A percentile compares a stretch with the other conserved stretches of the same genome.
phyloP scores from a whole-genome alignment of 176 grass and related monocot genomes.

The Hordeum vulgare region DNA sequence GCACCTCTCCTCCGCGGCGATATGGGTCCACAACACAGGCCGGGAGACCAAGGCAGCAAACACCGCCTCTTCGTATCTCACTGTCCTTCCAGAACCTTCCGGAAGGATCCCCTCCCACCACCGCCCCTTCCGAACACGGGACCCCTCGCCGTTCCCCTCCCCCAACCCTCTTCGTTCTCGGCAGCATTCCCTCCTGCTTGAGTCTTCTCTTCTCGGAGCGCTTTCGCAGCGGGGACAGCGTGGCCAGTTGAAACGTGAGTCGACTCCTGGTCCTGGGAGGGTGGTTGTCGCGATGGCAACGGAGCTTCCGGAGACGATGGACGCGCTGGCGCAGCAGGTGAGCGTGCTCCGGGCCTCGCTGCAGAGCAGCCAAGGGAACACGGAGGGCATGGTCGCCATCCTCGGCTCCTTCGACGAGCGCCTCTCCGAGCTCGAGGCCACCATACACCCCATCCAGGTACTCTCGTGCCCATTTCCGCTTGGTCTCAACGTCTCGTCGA shows the following conservation, averaged over 20 bases:
- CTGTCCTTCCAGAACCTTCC: neutral
- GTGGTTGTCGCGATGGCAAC: neutral
- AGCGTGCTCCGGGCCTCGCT: slow-evolving; percentile 55
- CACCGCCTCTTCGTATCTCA: neutral
- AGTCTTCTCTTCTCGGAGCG: neutral
- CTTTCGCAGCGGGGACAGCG: neutral
- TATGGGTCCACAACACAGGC: neutral
- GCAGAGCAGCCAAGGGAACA: slow-evolving; percentile 66
- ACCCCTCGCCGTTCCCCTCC: neutral
- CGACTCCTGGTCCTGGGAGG: neutral
- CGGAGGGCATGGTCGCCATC: slow-evolving; percentile 76
- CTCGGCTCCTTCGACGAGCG: slow-evolving; percentile 96
- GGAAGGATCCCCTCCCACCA: neutral
- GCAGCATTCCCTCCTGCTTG: neutral
- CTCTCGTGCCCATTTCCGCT: neutral
- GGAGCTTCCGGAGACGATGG: slow-evolving; percentile 35
- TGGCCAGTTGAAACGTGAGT: neutral
- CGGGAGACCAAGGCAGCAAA: neutral
- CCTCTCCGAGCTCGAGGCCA: slow-evolving; percentile 83
- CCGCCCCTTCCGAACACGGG: neutral
- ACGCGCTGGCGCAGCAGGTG: slow-evolving; percentile 39
- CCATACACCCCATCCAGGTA: slow-evolving; percentile 89
- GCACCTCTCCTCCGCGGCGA: neutral
- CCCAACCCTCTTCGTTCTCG: neutral
- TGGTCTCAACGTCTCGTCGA: neutral